These are phyloP conservation scores for Amanita pseudoporphyria DNA, from an alignment of 768 basidiomycete genomes.

Conservation along the genomic window DNA sequence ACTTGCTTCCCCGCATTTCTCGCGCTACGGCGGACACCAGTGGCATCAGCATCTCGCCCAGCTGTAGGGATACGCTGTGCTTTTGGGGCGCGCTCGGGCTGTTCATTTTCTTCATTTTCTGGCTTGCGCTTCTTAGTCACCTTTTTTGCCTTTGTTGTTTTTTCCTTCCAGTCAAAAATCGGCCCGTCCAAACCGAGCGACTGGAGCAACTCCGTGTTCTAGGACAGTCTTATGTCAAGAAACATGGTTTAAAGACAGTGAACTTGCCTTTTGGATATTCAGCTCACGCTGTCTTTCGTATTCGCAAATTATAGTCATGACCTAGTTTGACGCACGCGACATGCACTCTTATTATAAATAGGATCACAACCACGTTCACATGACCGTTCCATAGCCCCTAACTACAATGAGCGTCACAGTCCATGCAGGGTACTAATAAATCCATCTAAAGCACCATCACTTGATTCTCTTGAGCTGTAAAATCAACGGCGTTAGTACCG, in stretches of 20 bases:
- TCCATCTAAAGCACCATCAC: constrained; percentile 17
- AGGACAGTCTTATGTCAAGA: background rate
- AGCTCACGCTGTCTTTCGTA: constrained; percentile 24
- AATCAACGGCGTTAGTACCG: constrained; percentile 5
- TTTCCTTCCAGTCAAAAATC: constrained; percentile 38
- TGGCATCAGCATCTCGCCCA: constrained; percentile 17
- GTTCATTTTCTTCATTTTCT: constrained; percentile 8
- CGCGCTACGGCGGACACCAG: constrained; percentile 51
- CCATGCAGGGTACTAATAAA: background rate
- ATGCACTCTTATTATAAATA: background rate
- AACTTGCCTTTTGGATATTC: constrained; percentile 26
- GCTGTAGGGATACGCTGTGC: constrained; percentile 14
- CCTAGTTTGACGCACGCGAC: background rate
- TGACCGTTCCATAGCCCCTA: background rate
- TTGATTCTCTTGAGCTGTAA: constrained; percentile 54
- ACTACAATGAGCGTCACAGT: background rate
- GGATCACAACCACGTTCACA: background rate
- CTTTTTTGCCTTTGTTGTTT: constrained; percentile 18
- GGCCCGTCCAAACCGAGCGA: constrained; percentile 38
- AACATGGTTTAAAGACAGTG: background rate
- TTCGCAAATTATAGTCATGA: constrained; percentile 16
- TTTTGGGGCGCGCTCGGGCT: constrained; percentile 16
- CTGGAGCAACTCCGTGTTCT: constrained; percentile 36
- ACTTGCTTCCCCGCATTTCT: constrained; percentile 51
- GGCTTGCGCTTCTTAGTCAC: constrained; percentile 33